Percentiles rank a stretch among this genome's conserved stretches.
Evolutionary conservation across 176 grass and related monocot genomes (phyloP).

Genomic region (Stipa capillata): DNA sequence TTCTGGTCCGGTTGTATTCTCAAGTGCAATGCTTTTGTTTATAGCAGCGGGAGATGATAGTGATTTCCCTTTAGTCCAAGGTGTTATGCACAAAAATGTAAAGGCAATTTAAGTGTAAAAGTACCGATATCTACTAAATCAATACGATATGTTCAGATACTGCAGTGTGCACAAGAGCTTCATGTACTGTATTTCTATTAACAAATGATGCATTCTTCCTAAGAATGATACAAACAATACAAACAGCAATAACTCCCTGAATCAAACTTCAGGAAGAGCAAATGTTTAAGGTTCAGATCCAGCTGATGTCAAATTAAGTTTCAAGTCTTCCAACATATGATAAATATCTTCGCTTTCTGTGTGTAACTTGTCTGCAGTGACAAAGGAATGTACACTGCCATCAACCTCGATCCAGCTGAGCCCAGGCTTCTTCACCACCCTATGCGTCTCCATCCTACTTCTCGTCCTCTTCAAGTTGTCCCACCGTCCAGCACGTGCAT

Average conservation of each 20-base stretch:
- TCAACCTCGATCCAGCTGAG: conserved; percentile 53
- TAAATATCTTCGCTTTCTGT: conserved; percentile 23
- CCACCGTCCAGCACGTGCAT: conserved; percentile 41
- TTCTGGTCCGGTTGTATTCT: conserved; percentile 28
- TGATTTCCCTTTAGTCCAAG: not conserved
- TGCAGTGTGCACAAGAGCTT: not conserved
- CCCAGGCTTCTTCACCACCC: conserved; percentile 33
- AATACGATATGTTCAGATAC: not conserved
- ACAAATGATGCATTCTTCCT: not conserved
- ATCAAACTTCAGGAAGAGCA: conserved; percentile 10
- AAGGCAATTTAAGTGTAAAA: conserved; percentile 7
- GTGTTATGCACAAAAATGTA: not conserved
- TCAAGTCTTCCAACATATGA: conserved; percentile 37
- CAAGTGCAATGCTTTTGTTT: not conserved
- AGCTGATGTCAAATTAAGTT: conserved; percentile 31
- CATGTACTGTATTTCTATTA: not conserved
- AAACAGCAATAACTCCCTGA: not conserved
- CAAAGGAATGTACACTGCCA: conserved; percentile 39
- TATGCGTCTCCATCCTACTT: conserved; percentile 25
- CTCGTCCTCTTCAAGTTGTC: conserved; percentile 39
- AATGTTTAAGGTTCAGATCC: conserved; percentile 17
- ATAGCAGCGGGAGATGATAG: not conserved
- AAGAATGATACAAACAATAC: not conserved
- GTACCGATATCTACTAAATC: not conserved
- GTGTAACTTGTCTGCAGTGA: conserved; percentile 36